Evolutionary conservation across 2,329 filamentous ascomycete genomes (phyloP).

Genomic region (Fusarium globosum): DNA sequence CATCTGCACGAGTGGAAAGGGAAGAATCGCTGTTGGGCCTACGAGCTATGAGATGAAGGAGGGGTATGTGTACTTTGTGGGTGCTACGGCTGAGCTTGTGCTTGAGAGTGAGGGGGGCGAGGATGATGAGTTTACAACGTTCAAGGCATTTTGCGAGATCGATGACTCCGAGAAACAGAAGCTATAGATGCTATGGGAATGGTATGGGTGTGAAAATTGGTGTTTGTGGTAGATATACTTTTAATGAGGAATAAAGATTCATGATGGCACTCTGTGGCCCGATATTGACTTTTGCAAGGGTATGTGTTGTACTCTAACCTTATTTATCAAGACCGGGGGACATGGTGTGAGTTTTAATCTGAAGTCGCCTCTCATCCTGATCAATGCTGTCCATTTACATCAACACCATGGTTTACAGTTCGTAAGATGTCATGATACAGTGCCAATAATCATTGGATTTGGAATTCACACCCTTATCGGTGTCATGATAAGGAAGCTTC

Average conservation of each 20-base stretch:
- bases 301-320: too few relatives aligned
- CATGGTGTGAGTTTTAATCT: too few relatives aligned
- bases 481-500: conserved; percentile 10
- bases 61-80: conserved; percentile 85
- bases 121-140: conserved; percentile 82
- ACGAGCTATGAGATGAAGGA: conserved; percentile 80
- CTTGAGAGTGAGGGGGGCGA: conserved; percentile 73
- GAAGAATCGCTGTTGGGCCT: conserved; percentile 85
- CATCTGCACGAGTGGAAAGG: conserved; percentile 86
- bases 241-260: conserved; percentile 9
- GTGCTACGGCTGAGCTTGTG: conserved; percentile 85
- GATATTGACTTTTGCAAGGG: neutral
- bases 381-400: neutral
- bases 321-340: accelerated
- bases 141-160: conserved; percentile 94
- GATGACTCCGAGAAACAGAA: conserved; percentile 55
- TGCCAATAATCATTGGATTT: neutral
- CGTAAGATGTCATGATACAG: conserved; percentile 2
- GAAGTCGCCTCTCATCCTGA: accelerated
- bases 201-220: neutral
- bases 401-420: neutral
- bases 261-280: neutral
- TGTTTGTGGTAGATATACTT: conserved; percentile 4
- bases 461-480: conserved; percentile 29
- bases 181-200: conserved; percentile 11